These are phyloP conservation scores for Coniochaeta sp. DNA, from an alignment of 2,329 filamentous ascomycete genomes.

Conservation along the genomic window DNA sequence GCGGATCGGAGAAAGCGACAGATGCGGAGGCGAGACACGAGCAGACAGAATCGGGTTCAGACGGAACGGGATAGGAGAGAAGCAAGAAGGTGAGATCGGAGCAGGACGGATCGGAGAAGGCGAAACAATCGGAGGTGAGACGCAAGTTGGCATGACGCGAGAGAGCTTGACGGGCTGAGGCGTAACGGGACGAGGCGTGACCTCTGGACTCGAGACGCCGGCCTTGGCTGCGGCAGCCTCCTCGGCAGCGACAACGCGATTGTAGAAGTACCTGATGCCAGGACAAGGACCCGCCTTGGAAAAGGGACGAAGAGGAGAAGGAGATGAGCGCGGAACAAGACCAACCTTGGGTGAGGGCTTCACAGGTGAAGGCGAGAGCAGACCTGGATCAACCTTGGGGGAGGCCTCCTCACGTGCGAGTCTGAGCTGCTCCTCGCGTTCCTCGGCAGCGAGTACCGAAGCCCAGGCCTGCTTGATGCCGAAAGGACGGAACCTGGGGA, in stretches of 20 bases:
- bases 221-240: neutral
- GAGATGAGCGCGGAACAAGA: neutral
- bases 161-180: neutral
- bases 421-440: neutral
- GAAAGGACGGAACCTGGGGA: neutral
- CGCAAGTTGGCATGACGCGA: neutral
- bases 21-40: neutral
- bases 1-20: neutral
- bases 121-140: neutral
- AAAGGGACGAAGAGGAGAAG: neutral
- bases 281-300: neutral
- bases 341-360: neutral
- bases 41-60: neutral
- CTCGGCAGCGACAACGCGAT: neutral
- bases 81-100: neutral
- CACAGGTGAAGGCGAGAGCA: neutral
- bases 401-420: neutral
- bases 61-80: neutral
- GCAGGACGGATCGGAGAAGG: neutral
- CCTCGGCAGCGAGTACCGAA: too few species aligned
- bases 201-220: neutral
- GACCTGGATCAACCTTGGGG: neutral
- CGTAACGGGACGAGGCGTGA: neutral
- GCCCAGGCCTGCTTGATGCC: neutral
- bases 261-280: neutral